Percentiles rank a stretch among this genome's conserved stretches.
These are phyloP conservation scores for Aspergillus mulundensis DNA, from an alignment of 495 filamentous ascomycete genomes.

Conservation along the genomic window DNA sequence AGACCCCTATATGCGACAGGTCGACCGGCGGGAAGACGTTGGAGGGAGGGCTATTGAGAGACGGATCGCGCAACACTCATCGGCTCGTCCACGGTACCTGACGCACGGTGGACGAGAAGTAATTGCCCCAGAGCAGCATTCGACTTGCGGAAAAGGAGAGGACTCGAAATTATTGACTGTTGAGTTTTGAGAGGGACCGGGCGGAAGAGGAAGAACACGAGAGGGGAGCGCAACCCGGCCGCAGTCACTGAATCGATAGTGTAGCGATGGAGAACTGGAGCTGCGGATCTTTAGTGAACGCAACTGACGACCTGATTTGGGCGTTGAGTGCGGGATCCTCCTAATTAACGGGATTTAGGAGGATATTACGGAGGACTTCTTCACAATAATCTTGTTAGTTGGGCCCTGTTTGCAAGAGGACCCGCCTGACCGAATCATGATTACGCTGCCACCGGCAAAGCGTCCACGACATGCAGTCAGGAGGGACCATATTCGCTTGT, in stretches of 20 bases:
- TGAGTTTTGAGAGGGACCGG: neutral
- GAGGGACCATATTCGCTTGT: neutral
- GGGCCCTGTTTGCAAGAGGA: slow-evolving; percentile 11
- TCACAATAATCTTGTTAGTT: slow-evolving; percentile 2
- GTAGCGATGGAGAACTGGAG: slow-evolving; percentile 1
- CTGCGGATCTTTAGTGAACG: neutral
- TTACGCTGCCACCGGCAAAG: slow-evolving; percentile 1
- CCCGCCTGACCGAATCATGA: slow-evolving; percentile 23
- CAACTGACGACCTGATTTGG: slow-evolving; percentile 16
- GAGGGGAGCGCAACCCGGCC: neutral
- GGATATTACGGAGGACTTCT: neutral
- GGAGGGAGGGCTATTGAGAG: slow-evolving; percentile 4
- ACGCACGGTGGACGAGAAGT: slow-evolving; percentile 36
- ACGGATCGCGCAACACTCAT: slow-evolving; percentile 16
- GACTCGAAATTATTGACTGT: slow-evolving; percentile 8
- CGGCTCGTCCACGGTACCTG: slow-evolving; percentile 37
- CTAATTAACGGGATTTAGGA: slow-evolving; percentile 7
- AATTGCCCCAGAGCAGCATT: slow-evolving; percentile 33
- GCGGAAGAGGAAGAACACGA: slow-evolving; percentile 1
- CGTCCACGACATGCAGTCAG: neutral
- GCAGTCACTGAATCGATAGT: neutral
- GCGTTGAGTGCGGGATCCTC: slow-evolving; percentile 2
- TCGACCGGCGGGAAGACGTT: neutral
- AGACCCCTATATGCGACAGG: slow-evolving; percentile 2
- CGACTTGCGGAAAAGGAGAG: slow-evolving; percentile 20